phyloP scores from a whole-genome alignment of 805 yeast genomes.

The Ogataea ramenticola region DNA sequence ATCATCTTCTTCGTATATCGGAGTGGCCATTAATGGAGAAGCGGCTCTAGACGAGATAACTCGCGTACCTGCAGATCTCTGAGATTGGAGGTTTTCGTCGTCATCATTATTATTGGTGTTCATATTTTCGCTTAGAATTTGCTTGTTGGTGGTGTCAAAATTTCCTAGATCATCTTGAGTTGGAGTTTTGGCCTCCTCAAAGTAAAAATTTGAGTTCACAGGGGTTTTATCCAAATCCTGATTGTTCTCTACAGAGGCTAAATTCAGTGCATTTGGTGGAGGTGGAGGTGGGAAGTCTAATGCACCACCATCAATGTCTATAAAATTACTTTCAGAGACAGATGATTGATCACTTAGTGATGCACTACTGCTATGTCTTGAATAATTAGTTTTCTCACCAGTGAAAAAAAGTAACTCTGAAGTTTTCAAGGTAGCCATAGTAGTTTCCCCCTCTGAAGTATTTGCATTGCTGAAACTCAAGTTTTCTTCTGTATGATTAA shows the following conservation, averaged over 20 bases:
- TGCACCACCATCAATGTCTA: conserved; percentile 9
- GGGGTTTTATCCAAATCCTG: background rate
- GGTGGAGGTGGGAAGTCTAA: background rate
- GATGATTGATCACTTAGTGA: conserved; percentile 5
- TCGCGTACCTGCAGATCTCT: conserved; percentile 1
- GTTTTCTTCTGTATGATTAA: background rate
- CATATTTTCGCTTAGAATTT: conserved; percentile 1
- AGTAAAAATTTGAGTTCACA: conserved; percentile 3
- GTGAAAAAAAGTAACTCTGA: background rate
- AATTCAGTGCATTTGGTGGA: background rate
- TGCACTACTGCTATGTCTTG: background rate
- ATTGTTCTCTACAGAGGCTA: background rate
- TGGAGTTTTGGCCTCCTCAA: conserved; percentile 5
- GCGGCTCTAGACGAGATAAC: conserved; percentile 5
- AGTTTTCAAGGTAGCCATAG: background rate
- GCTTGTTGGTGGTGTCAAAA: conserved; percentile 10
- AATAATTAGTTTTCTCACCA: background rate
- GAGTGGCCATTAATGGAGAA: conserved; percentile 10
- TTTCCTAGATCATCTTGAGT: conserved; percentile 9
- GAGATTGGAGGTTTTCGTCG: conserved; percentile 5
- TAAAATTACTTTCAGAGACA: conserved; percentile 18
- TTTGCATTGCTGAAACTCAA: background rate
- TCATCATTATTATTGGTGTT: too few relatives aligned
- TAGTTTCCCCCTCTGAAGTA: background rate
- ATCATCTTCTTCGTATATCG: conserved; percentile 18